Evolutionary conservation across 495 filamentous ascomycete genomes (phyloP).

Genomic region (Aspergillus egyptiacus): DNA sequence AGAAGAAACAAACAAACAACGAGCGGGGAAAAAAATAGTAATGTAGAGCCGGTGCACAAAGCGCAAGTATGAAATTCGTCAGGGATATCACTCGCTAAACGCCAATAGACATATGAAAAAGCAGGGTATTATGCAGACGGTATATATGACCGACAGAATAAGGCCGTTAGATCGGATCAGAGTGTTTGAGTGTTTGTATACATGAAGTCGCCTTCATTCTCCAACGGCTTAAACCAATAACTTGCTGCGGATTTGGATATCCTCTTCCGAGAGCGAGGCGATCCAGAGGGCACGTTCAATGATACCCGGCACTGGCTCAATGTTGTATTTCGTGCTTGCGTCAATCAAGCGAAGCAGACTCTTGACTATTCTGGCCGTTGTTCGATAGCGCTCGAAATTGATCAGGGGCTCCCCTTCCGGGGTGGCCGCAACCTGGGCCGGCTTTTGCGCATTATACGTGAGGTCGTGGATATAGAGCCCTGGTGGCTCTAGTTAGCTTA

Average conservation of each 20-base stretch:
- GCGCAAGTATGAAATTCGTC: neutral
- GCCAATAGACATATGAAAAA: constrained; percentile 6
- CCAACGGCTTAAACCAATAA: constrained; percentile 37
- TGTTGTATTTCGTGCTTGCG: constrained; percentile 81
- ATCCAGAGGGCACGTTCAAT: constrained; percentile 95
- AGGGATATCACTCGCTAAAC: constrained; percentile 13
- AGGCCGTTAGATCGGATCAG: neutral
- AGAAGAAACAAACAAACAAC: neutral
- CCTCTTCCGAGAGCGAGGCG: constrained; percentile 76
- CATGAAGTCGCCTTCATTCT: neutral
- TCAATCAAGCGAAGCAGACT: constrained; percentile 83
- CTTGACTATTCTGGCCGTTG: constrained; percentile 88
- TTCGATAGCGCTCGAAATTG: constrained; percentile 93
- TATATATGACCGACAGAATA: constrained; percentile 4
- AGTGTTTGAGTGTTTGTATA: neutral
- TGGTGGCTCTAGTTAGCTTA: constrained; percentile 18
- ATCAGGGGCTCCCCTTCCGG: constrained; percentile 64
- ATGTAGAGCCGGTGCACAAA: neutral
- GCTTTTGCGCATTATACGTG: constrained; percentile 92
- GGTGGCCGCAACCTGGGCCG: constrained; percentile 53
- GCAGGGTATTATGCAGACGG: constrained; percentile 8
- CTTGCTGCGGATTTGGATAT: constrained; percentile 60
- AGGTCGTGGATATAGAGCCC: constrained; percentile 90
- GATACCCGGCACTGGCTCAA: constrained; percentile 78
- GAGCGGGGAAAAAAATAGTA: no score